Evolutionary conservation across 2,329 filamentous ascomycete genomes (phyloP).

Genomic region (Diaporthe citri): DNA sequence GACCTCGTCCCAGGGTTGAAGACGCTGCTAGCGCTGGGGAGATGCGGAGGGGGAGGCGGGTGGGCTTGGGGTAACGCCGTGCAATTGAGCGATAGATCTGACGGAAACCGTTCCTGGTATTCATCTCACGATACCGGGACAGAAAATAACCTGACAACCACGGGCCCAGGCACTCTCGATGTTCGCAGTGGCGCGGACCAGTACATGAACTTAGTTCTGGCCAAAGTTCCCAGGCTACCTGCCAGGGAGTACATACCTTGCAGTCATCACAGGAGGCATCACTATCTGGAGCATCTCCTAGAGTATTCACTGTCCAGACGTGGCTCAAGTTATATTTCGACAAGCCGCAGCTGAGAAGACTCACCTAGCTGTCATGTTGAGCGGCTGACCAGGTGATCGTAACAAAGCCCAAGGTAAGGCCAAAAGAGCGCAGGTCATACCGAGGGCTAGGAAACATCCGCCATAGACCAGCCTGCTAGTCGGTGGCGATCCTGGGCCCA

Average conservation of each 20-base stretch:
- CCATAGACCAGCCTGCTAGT: background rate
- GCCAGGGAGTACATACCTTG: too few relatives aligned
- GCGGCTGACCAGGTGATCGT: background rate
- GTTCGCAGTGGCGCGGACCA: background rate
- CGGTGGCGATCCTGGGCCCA: background rate
- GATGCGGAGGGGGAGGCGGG: background rate
- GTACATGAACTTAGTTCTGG: background rate
- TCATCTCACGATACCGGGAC: background rate
- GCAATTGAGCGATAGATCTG: slow-evolving; percentile 23
- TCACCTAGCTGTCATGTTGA: background rate
- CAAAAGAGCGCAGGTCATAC: background rate
- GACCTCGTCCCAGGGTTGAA: slow-evolving; percentile 4
- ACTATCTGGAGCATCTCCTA: background rate
- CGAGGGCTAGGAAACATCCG: background rate
- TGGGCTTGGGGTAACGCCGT: slow-evolving; percentile 17
- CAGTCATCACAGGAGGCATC: background rate
- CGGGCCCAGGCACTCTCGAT: background rate
- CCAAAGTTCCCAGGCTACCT: background rate
- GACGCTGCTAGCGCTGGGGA: background rate
- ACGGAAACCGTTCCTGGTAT: background rate
- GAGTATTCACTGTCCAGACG: background rate
- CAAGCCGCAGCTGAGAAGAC: background rate
- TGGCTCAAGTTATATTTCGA: background rate
- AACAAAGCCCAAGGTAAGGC: background rate
- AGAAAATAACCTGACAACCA: background rate